Base-by-base conservation (phyloP, 495 filamentous ascomycete genomes). In the Delitschia confertaspora region DNA sequence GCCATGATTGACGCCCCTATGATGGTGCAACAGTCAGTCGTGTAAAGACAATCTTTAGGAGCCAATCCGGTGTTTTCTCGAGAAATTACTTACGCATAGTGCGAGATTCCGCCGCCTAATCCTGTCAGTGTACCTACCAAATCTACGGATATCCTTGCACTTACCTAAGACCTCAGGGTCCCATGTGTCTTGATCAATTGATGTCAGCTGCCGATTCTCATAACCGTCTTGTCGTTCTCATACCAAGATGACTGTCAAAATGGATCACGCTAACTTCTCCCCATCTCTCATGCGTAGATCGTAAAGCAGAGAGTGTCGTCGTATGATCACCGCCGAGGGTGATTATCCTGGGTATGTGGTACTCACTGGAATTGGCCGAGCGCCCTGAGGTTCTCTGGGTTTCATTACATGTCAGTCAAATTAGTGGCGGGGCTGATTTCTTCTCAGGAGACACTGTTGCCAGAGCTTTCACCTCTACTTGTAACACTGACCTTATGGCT, bases 251-350 rank as follows among this genome's bases (percentile, higher is more conserved):
- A 32, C 61, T 65, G 53, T 75, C 71, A 55, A 75, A 73, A 56
- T 75, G 71, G 22, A 75, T 69, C 3, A 75, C 71, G 36, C 66
- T 69, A 8, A 75, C 63, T 16, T 61, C 45, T 0, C 70, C 71
- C 60, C 64, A 73, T 0, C 61, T 47, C 9, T 68, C 38, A 41
- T 64, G 53, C 6, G 66, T 65, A 8, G 67, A 70, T 30, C 71
- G 47, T 50, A 73, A 47, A 1, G 69, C 67, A 1, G 71, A 62
- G 8, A 74, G 50, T 0, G 71, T 71, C 1, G 69, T 72, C 6
- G 70, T 72, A 54, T 75, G 71, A 47, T 75, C 71, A 13, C 71
- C 71, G 5, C 71, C 71, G 0, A 74, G 53, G 1, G 65, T 67
- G 32, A 74, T 60, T 40, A 75, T 70, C 4, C 69, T 55, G n/a